These are phyloP conservation scores for Penicillium psychrosexuale DNA, from an alignment of 2,329 filamentous ascomycete species.

Conservation along the genomic window DNA sequence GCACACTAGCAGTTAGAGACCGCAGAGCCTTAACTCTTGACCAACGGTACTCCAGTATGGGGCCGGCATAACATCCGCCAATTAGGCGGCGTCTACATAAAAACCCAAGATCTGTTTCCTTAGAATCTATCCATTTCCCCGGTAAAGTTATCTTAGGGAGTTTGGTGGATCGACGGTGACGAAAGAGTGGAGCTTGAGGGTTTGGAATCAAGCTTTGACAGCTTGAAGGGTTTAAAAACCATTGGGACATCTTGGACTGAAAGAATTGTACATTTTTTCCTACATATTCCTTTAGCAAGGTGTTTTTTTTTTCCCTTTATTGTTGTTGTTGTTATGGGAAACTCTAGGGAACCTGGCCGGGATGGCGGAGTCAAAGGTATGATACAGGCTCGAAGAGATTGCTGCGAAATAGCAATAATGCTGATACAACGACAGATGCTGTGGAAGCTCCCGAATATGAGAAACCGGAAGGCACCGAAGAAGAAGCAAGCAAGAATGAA, in stretches of 20 bases:
- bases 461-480: slow-evolving; percentile 7
- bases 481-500: slow-evolving; percentile 13
- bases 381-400: neutral
- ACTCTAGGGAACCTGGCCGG: neutral
- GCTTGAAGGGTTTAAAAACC: neutral
- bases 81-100: too few relatives aligned
- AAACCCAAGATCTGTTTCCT: too few relatives aligned
- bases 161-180: neutral
- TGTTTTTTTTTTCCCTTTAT: neutral
- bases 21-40: too few relatives aligned
- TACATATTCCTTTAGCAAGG: too few relatives aligned
- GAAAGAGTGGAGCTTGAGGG: slow-evolving; percentile 2
- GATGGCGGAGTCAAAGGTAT: neutral
- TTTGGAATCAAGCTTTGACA: neutral
- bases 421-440: neutral
- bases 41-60: too few relatives aligned
- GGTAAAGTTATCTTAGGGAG: neutral
- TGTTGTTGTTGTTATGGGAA: neutral
- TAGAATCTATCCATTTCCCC: neutral
- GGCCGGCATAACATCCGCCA: too few relatives aligned
- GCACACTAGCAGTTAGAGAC: too few relatives aligned
- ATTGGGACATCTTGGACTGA: neutral
- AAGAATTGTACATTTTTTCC: neutral
- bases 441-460: neutral
- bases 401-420: neutral